These are phyloP conservation scores for Calendula officinalis DNA, from an alignment of 129 eudicot species.

Conservation along the genomic window DNA sequence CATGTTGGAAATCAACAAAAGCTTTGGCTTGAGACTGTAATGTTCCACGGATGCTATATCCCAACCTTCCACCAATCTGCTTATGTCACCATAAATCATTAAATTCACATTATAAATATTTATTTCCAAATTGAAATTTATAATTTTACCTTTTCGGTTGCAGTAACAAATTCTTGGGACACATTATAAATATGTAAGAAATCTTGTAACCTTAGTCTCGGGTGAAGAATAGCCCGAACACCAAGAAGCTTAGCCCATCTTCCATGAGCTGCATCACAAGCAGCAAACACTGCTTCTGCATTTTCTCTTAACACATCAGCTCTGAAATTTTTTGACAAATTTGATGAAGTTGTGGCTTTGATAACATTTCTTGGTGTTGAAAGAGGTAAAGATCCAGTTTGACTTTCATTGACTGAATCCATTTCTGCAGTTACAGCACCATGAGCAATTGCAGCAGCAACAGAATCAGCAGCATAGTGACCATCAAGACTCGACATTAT, in stretches of 20 bases:
- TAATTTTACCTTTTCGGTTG: slow-evolving; percentile 74
- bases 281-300: slow-evolving; percentile 90
- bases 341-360: slow-evolving; percentile 54
- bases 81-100: slow-evolving; percentile 33
- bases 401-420: slow-evolving; percentile 47
- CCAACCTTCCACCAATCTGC: slow-evolving; percentile 99
- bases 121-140: background rate
- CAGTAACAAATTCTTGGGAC: slow-evolving; percentile 78
- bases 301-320: slow-evolving; percentile 95
- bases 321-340: slow-evolving; percentile 77
- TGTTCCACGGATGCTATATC: slow-evolving; percentile 88
- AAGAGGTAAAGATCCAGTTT: slow-evolving; percentile 40
- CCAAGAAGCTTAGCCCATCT: slow-evolving; percentile 99
- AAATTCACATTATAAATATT: slow-evolving; percentile 17
- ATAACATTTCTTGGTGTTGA: slow-evolving; percentile 47
- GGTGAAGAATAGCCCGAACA: slow-evolving; percentile 85
- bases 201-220: slow-evolving; percentile 74
- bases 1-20: slow-evolving; percentile 89
- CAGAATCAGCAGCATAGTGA: slow-evolving; percentile 94
- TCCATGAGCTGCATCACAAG: slow-evolving; percentile 95
- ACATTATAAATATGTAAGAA: slow-evolving; percentile 69
- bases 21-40: slow-evolving; percentile 90
- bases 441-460: slow-evolving; percentile 94
- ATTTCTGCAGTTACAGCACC: slow-evolving; percentile 81
- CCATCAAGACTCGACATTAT: slow-evolving; percentile 86